A percentile compares a stretch with the other conserved stretches of the same genome.
Evolutionary conservation across 2,329 filamentous ascomycete genomes (phyloP).

Genomic region (Alternaria angustiovoidea): DNA sequence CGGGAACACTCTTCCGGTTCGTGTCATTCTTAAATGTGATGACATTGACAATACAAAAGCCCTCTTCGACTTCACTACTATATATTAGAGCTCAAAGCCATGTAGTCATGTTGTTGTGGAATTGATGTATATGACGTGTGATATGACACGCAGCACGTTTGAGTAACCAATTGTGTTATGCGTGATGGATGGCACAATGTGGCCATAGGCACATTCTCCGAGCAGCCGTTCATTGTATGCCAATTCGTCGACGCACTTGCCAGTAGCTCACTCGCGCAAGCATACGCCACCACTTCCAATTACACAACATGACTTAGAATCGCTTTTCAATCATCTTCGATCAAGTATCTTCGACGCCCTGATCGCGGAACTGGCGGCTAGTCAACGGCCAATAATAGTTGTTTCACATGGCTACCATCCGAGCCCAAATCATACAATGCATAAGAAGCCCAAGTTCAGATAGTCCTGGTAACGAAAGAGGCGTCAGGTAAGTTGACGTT

Average conservation of each 20-base stretch:
- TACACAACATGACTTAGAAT: neutral
- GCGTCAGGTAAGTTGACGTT: neutral
- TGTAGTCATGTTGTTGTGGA: neutral
- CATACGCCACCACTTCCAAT: neutral
- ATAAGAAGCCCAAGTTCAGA: neutral
- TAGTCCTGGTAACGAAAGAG: neutral
- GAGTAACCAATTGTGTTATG: neutral
- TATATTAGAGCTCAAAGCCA: neutral
- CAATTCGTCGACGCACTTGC: neutral
- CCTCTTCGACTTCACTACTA: neutral
- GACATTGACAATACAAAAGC: neutral
- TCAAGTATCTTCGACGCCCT: neutral
- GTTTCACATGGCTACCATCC: neutral
- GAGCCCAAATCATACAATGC: neutral
- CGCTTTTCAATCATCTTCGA: neutral
- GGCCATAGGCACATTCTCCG: neutral
- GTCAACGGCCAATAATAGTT: neutral
- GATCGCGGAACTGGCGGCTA: neutral
- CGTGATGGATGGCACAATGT: neutral
- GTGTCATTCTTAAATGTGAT: neutral
- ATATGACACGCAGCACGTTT: neutral
- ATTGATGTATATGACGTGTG: neutral
- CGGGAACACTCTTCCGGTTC: too few species aligned
- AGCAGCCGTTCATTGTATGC: neutral
- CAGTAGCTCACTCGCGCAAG: neutral